Evolutionary conservation across 1,284 basidiomycete species (phyloP).

Genomic region (Leccinum subrobustum): DNA sequence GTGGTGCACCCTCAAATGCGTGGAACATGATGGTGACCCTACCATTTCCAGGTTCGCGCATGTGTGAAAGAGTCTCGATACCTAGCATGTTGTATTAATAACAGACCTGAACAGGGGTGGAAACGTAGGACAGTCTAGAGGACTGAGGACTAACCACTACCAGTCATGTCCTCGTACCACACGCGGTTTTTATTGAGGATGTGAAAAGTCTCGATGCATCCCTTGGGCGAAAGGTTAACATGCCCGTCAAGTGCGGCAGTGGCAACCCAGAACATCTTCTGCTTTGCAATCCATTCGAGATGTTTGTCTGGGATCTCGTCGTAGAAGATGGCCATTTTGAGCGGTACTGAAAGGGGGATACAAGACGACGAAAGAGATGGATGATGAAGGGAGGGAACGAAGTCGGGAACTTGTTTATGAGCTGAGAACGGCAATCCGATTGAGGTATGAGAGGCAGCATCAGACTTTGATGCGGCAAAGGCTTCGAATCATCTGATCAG

Average conservation of each 20-base stretch:
- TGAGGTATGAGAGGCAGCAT: neutral
- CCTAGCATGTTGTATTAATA: slow-evolving; percentile 33
- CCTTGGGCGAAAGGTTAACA: slow-evolving; percentile 56
- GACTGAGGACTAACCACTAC: slow-evolving; percentile 43
- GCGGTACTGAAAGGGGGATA: neutral
- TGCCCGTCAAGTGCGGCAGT: slow-evolving; percentile 55
- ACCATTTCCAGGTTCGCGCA: slow-evolving; percentile 50
- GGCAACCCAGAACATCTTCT: slow-evolving; percentile 60
- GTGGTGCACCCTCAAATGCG: slow-evolving; percentile 48
- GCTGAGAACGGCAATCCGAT: neutral
- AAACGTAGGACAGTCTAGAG: neutral
- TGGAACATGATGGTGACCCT: slow-evolving; percentile 57
- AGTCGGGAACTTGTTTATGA: neutral
- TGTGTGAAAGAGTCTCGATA: slow-evolving; percentile 57
- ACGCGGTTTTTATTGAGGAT: slow-evolving; percentile 46
- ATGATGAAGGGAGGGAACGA: neutral
- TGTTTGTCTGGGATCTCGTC: slow-evolving; percentile 46
- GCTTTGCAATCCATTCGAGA: slow-evolving; percentile 48
- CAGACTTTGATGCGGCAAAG: neutral
- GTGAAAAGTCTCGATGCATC: slow-evolving; percentile 41
- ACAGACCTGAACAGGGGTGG: too few species aligned
- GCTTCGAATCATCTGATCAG: neutral
- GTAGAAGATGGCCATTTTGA: slow-evolving; percentile 33
- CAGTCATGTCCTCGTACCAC: slow-evolving; percentile 62
- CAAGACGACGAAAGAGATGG: neutral